Percentiles rank a stretch among this genome's conserved stretches.
phyloP scores from a whole-genome alignment of 2,329 filamentous ascomycete species.

The Teratosphaeria gauchensis region DNA sequence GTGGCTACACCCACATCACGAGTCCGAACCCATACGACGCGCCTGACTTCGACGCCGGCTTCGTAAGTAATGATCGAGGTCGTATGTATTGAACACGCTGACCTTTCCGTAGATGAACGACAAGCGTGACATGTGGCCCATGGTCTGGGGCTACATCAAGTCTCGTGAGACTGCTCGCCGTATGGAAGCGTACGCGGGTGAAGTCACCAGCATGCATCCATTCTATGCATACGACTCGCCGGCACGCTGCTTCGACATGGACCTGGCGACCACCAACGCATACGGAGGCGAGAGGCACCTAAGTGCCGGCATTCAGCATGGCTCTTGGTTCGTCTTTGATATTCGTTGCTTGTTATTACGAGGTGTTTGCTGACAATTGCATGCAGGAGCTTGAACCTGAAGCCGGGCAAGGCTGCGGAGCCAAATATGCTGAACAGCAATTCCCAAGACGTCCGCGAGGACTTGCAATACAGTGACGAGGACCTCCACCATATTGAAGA shows the following conservation, averaged over 20 bases:
- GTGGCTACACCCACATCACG: conserved; percentile 55
- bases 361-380: neutral
- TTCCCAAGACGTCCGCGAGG: conserved; percentile 48
- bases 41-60: conserved; percentile 61
- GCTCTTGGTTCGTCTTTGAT: conserved; percentile 27
- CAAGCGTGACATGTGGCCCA: conserved; percentile 56
- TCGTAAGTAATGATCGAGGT: conserved; percentile 52
- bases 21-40: conserved; percentile 61
- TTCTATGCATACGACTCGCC: conserved; percentile 62
- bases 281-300: conserved; percentile 67
- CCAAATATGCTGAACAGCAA: conserved; percentile 53
- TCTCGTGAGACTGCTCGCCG: conserved; percentile 68
- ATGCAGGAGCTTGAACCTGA: conserved; percentile 52
- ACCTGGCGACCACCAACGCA: conserved; percentile 62
- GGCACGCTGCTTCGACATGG: conserved; percentile 62
- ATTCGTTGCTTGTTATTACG: neutral
- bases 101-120: neutral
- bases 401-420: conserved; percentile 43
- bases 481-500: conserved; percentile 61
- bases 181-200: conserved; percentile 69
- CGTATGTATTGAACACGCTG: conserved; percentile 39
- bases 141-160: conserved; percentile 60
- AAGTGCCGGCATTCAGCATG: conserved; percentile 60
- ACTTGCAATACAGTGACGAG: conserved; percentile 55
- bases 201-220: conserved; percentile 58